These are phyloP conservation scores for Brasenia schreberi DNA, from an alignment of 164 flowering plant genomes.

Conservation along the genomic window DNA sequence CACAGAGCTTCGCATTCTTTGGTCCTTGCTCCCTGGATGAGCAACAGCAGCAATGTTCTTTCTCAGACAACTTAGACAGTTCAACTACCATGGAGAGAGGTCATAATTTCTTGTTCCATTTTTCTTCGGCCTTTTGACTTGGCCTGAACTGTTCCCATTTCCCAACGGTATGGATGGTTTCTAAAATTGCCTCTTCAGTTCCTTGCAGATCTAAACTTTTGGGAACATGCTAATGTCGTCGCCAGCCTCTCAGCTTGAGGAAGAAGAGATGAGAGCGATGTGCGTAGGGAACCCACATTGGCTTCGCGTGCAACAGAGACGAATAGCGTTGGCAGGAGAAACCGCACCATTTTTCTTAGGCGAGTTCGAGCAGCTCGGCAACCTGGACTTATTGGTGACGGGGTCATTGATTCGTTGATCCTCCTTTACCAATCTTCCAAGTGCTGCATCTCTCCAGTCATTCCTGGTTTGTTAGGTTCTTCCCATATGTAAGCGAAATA, in stretches of 20 bases:
- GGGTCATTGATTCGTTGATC: slow-evolving; percentile 89
- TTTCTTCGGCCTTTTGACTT: neutral
- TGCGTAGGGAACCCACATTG: neutral
- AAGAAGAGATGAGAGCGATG: neutral
- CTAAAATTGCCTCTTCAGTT: neutral
- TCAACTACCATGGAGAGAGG: neutral
- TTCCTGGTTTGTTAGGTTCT: slow-evolving; percentile 59
- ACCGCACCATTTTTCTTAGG: slow-evolving; percentile 71
- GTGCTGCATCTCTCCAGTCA: slow-evolving; percentile 51
- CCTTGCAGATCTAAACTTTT: neutral
- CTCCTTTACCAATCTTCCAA: slow-evolving; percentile 65
- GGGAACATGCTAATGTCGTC: too few species aligned
- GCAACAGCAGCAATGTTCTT: neutral
- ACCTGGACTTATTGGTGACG: slow-evolving; percentile 27
- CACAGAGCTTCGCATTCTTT: neutral
- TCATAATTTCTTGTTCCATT: too few species aligned
- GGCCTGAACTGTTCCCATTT: neutral
- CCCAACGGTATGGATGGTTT: neutral
- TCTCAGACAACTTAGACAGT: neutral
- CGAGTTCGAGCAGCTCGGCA: slow-evolving; percentile 60
- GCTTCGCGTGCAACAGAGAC: neutral
- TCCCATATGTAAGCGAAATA: too few species aligned
- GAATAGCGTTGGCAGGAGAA: slow-evolving; percentile 23
- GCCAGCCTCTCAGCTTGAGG: too few species aligned
- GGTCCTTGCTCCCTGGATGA: neutral